Base-by-base conservation (phyloP, 2,329 filamentous ascomycete genomes). In the Colletotrichum lentis region DNA sequence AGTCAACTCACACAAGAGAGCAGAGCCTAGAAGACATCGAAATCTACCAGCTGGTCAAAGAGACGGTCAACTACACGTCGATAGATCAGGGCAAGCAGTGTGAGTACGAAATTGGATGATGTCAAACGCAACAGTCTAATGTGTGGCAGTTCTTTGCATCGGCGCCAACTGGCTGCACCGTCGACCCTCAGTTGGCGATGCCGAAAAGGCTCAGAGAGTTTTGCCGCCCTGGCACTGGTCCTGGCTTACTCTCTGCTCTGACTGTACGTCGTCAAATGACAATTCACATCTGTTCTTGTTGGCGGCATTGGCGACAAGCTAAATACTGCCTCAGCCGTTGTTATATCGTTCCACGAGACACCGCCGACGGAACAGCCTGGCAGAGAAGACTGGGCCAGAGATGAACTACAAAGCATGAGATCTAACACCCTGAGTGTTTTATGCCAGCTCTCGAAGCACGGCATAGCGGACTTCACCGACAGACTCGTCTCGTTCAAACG, bases 51-150 rank as follows among this genome's bases (percentile, higher is more conserved):
- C 83, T 93, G 49, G 86, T 90, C 6, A 84, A 91, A 70, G 85
- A 90, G 62, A 89, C 92, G n/a, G 90, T 90, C 82, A 91, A 93
- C 75, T 94, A 91, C 76, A 90, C 88, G 16, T 90, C 90, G 0
- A 85, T 92, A 16, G 91, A 94, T 73, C 86, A 90, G 76, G 91
- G 90, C 0, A 79, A 83, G 18, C 84, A 82, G 75, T 92, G 90
- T 88, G 79, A 73, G 82, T 75, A 4, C 18, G 35, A 8, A 18
- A 8, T 22, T 24, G 39, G 14, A 24, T 20, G 2, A 53, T 49
- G 27, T 5, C 18, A 5, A 49, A 16, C n/a, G 31, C n/a, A 22
- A 60, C 53, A 44, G 72, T 73, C 77, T 62, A 75, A 31, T 43
- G 3, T 16, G 3, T 3, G 3, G 6, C 60, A 91, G 88, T 88